Evolutionary conservation across 352 stramenopile genomes (phyloP).

Genomic region (Phytophthora multivora): DNA sequence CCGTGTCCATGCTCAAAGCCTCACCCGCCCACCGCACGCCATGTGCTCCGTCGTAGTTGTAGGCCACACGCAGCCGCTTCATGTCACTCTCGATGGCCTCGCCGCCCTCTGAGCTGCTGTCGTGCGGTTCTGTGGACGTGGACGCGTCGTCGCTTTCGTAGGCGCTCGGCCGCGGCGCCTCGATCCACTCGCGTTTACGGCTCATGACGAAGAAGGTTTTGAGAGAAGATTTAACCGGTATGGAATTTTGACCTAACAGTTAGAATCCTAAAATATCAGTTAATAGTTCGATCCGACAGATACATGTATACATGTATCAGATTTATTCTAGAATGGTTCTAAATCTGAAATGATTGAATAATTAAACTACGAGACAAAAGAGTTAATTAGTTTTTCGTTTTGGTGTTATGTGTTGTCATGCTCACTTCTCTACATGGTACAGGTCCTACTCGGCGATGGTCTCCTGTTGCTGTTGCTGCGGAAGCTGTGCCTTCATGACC

Average conservation of each 20-base stretch:
- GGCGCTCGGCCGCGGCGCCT: not conserved
- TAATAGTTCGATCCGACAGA: no score
- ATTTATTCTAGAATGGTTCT: no score
- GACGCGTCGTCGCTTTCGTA: conserved; percentile 32
- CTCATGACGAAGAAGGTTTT: conserved; percentile 7
- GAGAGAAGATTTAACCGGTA: no score
- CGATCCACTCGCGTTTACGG: conserved; percentile 24
- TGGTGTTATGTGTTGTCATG: no score
- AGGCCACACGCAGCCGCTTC: conserved; percentile 74
- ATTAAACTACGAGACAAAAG: no score
- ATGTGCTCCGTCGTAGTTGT: conserved; percentile 56
- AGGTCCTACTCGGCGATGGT: conserved; percentile 26
- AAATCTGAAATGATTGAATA: no score
- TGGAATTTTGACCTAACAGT: no score
- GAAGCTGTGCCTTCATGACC: conserved; percentile 71
- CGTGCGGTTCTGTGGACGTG: conserved; percentile 17
- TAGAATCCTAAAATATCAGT: no score
- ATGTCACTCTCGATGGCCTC: conserved; percentile 72
- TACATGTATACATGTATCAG: no score
- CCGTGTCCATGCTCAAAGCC: conserved; percentile 27
- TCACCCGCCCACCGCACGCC: conserved; percentile 31
- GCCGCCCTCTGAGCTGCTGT: conserved; percentile 27
- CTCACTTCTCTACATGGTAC: conserved; percentile 36
- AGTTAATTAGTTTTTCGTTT: no score
- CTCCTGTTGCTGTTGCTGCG: conserved; percentile 13